phyloP scores from a whole-genome alignment of 2,329 filamentous ascomycete genomes.

The Thyridium curvatum region DNA sequence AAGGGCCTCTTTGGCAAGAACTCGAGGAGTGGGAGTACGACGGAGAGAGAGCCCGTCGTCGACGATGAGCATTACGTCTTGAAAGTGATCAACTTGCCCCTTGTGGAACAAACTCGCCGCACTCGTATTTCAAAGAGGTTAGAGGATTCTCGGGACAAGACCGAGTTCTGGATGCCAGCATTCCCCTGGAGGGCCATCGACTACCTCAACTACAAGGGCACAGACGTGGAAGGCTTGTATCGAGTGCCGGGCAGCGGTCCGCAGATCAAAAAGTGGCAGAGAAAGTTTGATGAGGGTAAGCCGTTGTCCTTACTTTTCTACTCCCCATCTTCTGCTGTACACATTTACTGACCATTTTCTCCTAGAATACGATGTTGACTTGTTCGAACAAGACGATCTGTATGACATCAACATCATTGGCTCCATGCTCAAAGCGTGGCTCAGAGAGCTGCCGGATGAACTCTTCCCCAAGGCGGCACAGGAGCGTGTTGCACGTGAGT shows the following conservation, averaged over 20 bases:
- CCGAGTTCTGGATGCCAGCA: slow-evolving; percentile 97
- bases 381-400: slow-evolving; percentile 80
- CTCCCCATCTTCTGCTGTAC: neutral
- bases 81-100: slow-evolving; percentile 77
- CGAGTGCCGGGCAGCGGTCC: slow-evolving; percentile 85
- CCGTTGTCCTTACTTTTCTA: slow-evolving; percentile 9
- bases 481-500: slow-evolving; percentile 72
- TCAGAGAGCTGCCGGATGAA: slow-evolving; percentile 89
- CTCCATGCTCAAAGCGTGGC: slow-evolving; percentile 94
- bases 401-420: slow-evolving; percentile 97
- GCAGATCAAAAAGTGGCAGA: slow-evolving; percentile 90
- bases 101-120: slow-evolving; percentile 83
- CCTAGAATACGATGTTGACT: slow-evolving; percentile 76
- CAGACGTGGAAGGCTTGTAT: slow-evolving; percentile 89
- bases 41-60: slow-evolving; percentile 56
- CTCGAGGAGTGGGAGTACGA: slow-evolving; percentile 63
- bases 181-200: slow-evolving; percentile 95
- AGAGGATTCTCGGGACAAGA: slow-evolving; percentile 86
- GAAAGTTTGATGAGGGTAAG: slow-evolving; percentile 77
- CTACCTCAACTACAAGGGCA: slow-evolving; percentile 91
- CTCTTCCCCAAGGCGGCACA: slow-evolving; percentile 83
- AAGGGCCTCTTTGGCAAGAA: slow-evolving; percentile 80
- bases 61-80: slow-evolving; percentile 81
- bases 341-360: slow-evolving; percentile 9
- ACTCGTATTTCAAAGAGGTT: slow-evolving; percentile 88